A percentile compares a stretch with the other conserved stretches of the same genome.
Conservation (phyloP, 371 early-diverging fungal genomes). For the Choanephora cucurbitarum region DNA sequence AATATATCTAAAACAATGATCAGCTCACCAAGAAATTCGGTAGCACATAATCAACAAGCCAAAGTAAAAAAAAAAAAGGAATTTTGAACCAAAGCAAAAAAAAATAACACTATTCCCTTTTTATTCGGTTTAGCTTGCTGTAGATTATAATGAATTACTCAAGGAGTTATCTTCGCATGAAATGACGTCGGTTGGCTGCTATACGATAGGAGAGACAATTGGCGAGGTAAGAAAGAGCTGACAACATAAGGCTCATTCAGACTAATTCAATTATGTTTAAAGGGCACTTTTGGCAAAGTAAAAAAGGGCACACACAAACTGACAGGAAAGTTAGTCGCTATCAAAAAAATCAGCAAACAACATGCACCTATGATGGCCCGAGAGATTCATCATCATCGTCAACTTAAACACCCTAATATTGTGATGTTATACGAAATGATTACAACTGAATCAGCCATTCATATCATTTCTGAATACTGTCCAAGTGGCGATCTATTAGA, state of each 20-base stretch:
- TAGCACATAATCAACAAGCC: conserved; percentile 10
- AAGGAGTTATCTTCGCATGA: conserved; percentile 45
- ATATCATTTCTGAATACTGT: conserved; percentile 81
- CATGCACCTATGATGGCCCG: conserved; percentile 72
- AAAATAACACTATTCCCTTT: conserved; percentile 3
- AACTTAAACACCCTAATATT: conserved; percentile 81
- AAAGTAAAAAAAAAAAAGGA: conserved; percentile 6
- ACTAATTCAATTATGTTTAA: not conserved
- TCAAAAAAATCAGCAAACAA: conserved; percentile 81
- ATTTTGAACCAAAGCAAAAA: not conserved
- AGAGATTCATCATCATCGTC: conserved; percentile 90
- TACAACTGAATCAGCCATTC: conserved; percentile 77
- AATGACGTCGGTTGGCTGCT: conserved; percentile 46
- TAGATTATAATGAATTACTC: conserved; percentile 36
- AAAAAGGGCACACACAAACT: conserved; percentile 77
- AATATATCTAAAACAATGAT: not conserved
- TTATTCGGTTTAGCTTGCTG: conserved; percentile 1
- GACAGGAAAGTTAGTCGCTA: conserved; percentile 81
- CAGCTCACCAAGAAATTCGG: conserved; percentile 12
- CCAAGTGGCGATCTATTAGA: conserved; percentile 79
- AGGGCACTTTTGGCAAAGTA: conserved; percentile 89
- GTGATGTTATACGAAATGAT: conserved; percentile 86
- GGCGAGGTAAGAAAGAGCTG: conserved; percentile 20
- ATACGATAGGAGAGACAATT: conserved; percentile 46
- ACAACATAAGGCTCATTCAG: not conserved